Conservation (phyloP, 208 protist genomes). For the Acanthamoeba polyphaga region DNA sequence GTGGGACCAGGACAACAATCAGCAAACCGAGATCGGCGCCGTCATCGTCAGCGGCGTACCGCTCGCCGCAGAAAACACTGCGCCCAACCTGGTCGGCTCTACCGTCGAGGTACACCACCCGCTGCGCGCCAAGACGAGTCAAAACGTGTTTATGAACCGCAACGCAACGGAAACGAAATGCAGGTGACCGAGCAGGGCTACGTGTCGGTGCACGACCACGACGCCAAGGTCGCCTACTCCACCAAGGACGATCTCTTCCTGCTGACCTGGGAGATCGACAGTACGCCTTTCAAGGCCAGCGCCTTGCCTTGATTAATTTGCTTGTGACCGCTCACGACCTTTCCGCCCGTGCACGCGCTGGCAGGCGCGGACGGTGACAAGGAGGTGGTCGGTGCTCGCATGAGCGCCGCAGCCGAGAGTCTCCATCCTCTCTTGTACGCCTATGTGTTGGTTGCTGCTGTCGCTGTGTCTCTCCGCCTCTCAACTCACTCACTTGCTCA, state of each 20-base stretch:
- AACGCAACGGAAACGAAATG: no score
- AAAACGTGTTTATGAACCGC: no score
- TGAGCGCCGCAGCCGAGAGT: neutral
- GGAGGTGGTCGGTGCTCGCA: neutral
- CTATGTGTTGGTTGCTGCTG: no score
- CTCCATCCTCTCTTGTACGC: neutral
- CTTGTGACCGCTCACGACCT: neutral
- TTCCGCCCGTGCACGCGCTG: neutral
- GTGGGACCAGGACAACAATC: neutral
- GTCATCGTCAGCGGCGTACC: neutral
- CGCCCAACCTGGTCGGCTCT: neutral
- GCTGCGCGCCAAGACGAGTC: no score
- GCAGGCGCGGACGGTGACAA: neutral
- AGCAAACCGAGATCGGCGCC: neutral
- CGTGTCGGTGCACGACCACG: neutral
- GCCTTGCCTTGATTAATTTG: no score
- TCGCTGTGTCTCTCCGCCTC: no score
- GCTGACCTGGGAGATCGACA: neutral
- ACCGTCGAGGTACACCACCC: neutral
- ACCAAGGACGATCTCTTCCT: neutral
- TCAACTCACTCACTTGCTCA: neutral
- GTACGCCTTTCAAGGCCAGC: neutral
- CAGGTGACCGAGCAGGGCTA: neutral
- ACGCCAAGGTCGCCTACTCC: neutral
- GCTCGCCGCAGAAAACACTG: neutral